A percentile compares a stretch with the other conserved stretches of the same genome.
Conservation (phyloP, 352 stramenopile genomes). For the Globisporangium spiculum region DNA sequence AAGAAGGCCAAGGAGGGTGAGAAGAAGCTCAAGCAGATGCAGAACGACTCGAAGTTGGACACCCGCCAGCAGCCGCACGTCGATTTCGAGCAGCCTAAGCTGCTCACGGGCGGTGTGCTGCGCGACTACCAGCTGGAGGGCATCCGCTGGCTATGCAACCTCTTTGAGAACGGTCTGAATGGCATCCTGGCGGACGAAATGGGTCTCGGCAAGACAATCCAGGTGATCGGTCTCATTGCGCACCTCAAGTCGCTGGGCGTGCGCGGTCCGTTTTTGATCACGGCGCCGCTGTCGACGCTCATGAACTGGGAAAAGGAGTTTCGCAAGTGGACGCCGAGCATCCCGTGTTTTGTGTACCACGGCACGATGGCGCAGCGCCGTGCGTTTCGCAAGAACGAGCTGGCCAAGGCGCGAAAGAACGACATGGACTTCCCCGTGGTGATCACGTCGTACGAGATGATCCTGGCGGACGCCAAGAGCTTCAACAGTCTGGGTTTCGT, state of each 20-base stretch:
- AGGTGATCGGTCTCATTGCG: conserved; percentile 92
- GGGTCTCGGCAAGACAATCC: conserved; percentile 91
- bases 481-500: conserved; percentile 66
- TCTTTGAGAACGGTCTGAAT: conserved; percentile 97
- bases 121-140: conserved; percentile 97
- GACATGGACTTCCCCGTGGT: conserved; percentile 79
- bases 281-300: conserved; percentile 97
- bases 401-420: conserved; percentile 50
- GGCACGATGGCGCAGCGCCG: conserved; percentile 66
- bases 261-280: conserved; percentile 95
- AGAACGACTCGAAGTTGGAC: conserved; percentile 47
- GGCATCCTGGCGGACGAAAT: conserved; percentile 90
- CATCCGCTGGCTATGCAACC: conserved; percentile 95
- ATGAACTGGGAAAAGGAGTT: conserved; percentile 97
- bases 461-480: conserved; percentile 62
- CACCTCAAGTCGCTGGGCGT: conserved; percentile 90
- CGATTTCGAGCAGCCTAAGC: conserved; percentile 64
- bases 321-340: conserved; percentile 67
- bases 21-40: conserved; percentile 71
- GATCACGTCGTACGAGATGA: conserved; percentile 89
- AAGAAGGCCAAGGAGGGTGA: conserved; percentile 44
- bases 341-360: conserved; percentile 98
- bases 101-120: conserved; percentile 77
- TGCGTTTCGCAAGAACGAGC: conserved; percentile 41
- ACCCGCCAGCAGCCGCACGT: conserved; percentile 37